phyloP scores from a whole-genome alignment of 371 early-diverging fungal species.

The Lichtheimia corymbifera region DNA sequence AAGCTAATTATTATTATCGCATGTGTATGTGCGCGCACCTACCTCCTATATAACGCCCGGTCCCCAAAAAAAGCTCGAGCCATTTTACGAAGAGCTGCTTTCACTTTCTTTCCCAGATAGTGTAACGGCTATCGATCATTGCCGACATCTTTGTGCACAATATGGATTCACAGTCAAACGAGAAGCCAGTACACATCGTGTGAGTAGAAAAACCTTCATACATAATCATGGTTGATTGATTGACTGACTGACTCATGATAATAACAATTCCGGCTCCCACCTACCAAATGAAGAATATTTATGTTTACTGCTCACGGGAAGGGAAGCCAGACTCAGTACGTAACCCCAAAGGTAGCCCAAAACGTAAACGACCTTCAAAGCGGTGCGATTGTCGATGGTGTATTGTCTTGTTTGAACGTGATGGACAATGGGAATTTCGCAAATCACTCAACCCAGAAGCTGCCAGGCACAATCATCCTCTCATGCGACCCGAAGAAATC shows the following conservation, averaged over 20 bases:
- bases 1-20: background rate
- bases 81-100: constrained; percentile 13
- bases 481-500: constrained; percentile 55
- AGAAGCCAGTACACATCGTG: constrained; percentile 22
- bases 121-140: constrained; percentile 33
- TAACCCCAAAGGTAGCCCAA: constrained; percentile 40
- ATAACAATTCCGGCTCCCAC: background rate
- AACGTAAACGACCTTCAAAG: constrained; percentile 51
- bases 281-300: constrained; percentile 50
- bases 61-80: constrained; percentile 10
- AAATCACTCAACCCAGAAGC: constrained; percentile 62
- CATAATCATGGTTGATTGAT: background rate
- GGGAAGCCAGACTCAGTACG: constrained; percentile 55
- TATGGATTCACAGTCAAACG: constrained; percentile 39
- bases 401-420: constrained; percentile 53
- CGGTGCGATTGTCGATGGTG: constrained; percentile 62
- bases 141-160: constrained; percentile 31
- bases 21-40: too few relatives aligned
- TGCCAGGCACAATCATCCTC: constrained; percentile 58
- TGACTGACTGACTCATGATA: background rate
- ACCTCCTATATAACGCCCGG: background rate
- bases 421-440: constrained; percentile 57
- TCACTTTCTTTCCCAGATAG: constrained; percentile 23
- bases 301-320: constrained; percentile 58
- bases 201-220: background rate